Evolutionary conservation across 768 basidiomycete species (phyloP).

Genomic region (Lenzites betulinus): DNA sequence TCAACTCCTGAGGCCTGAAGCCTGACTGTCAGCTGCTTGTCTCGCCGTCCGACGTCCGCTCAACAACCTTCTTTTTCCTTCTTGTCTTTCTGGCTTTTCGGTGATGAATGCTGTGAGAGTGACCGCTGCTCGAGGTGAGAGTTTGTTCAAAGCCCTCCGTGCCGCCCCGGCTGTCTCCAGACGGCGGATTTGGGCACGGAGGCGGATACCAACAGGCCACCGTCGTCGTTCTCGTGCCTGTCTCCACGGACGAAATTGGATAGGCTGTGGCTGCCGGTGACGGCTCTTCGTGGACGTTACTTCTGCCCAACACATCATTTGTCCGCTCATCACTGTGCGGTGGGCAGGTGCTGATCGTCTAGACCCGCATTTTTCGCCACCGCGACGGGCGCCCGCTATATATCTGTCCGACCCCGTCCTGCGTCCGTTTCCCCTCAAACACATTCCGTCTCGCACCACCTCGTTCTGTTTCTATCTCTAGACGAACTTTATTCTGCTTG

Average conservation of each 20-base stretch:
- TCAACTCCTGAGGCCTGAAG: too few relatives aligned
- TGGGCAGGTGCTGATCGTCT: slow-evolving; percentile 18
- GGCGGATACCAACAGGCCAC: slow-evolving; percentile 5
- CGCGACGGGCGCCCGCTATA: slow-evolving; percentile 12
- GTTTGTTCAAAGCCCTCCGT: background rate
- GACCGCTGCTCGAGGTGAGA: slow-evolving; percentile 16
- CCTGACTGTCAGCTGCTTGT: background rate
- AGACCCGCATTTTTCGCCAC: background rate
- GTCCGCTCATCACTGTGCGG: slow-evolving; percentile 8
- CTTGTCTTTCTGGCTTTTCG: background rate
- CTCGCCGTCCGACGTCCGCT: background rate
- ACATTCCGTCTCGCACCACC: slow-evolving; percentile 8
- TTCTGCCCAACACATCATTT: slow-evolving; percentile 13
- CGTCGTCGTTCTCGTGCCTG: slow-evolving; percentile 9
- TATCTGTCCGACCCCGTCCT: slow-evolving; percentile 3
- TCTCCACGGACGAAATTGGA: slow-evolving; percentile 1
- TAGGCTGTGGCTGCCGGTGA: slow-evolving; percentile 11
- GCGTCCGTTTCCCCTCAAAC: slow-evolving; percentile 4
- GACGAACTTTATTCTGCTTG: slow-evolving; percentile 2
- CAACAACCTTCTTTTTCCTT: background rate
- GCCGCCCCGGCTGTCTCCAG: slow-evolving; percentile 17
- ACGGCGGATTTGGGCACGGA: background rate
- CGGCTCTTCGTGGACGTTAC: background rate
- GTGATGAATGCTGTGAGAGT: slow-evolving; percentile 17
- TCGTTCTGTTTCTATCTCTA: background rate